phyloP scores from a whole-genome alignment of 306 rosid genomes.

The Alnus glutinosa region DNA sequence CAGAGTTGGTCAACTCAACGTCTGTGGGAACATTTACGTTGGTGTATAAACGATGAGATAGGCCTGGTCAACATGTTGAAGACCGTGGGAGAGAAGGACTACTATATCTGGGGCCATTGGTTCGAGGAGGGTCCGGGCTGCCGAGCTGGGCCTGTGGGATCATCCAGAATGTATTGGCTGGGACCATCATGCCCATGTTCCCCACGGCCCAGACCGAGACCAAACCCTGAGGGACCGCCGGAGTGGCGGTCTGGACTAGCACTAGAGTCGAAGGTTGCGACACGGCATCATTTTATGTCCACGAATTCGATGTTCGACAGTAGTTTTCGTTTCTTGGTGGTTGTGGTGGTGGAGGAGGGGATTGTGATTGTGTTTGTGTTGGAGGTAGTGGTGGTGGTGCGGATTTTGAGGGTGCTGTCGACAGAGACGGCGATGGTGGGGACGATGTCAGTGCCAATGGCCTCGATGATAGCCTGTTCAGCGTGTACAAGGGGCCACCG shows the following conservation, averaged over 20 bases:
- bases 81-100: conserved; percentile 55
- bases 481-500: conserved; percentile 55
- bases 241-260: conserved; percentile 38
- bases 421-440: conserved; percentile 56
- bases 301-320: conserved; percentile 57
- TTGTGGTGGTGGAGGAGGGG: background rate
- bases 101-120: conserved; percentile 56
- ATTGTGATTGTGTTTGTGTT: background rate
- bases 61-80: conserved; percentile 53
- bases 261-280: conserved; percentile 50
- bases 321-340: conserved; percentile 49
- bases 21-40: conserved; percentile 13
- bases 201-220: conserved; percentile 61
- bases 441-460: conserved; percentile 50
- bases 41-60: conserved; percentile 31
- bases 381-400: conserved; percentile 23
- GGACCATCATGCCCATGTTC: conserved; percentile 48
- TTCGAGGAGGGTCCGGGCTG: conserved; percentile 10
- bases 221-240: conserved; percentile 45
- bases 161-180: conserved; percentile 72
- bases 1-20: conserved; percentile 27
- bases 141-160: conserved; percentile 31
- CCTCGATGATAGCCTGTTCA: conserved; percentile 47
- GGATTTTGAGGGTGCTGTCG: conserved; percentile 46
- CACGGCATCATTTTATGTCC: conserved; percentile 37